Evolutionary conservation across 495 filamentous ascomycete genomes (phyloP).

Genomic region (Corynascus novoguineensis): DNA sequence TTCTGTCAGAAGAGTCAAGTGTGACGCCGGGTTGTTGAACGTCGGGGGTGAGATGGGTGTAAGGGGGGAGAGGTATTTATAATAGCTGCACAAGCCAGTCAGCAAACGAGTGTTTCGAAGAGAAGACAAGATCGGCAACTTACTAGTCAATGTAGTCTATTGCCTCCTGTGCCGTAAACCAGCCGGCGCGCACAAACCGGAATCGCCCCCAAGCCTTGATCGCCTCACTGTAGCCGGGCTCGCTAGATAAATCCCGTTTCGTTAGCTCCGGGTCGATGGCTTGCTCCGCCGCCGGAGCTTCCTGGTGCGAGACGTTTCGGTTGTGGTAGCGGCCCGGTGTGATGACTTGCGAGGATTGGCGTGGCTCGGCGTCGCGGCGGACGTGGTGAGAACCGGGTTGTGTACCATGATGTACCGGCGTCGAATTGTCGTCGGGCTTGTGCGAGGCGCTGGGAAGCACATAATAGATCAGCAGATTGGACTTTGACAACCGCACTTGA

Average conservation of each 20-base stretch:
- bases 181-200: slow-evolving; percentile 88
- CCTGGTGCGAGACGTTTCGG: slow-evolving; percentile 22
- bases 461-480: slow-evolving; percentile 14
- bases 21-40: slow-evolving; percentile 66
- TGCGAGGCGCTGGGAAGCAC: slow-evolving; percentile 19
- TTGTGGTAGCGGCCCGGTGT: slow-evolving; percentile 13
- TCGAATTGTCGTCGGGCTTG: slow-evolving; percentile 22
- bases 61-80: slow-evolving; percentile 78
- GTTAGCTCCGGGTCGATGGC: slow-evolving; percentile 36
- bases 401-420: slow-evolving; percentile 9
- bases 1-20: slow-evolving; percentile 71
- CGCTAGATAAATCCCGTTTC: slow-evolving; percentile 29
- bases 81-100: slow-evolving; percentile 57
- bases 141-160: slow-evolving; percentile 92
- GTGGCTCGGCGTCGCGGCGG: slow-evolving; percentile 19
- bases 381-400: slow-evolving; percentile 17
- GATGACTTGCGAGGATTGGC: slow-evolving; percentile 20
- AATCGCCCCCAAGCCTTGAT: slow-evolving; percentile 83
- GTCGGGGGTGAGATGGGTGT: slow-evolving; percentile 87
- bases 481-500: background rate
- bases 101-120: background rate
- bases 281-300: slow-evolving; percentile 21
- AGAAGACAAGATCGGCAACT: slow-evolving; percentile 19
- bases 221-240: slow-evolving; percentile 58
- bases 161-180: slow-evolving; percentile 90